Base-by-base conservation (phyloP, 1,284 basidiomycete genomes). In the Marasmius sp. region DNA sequence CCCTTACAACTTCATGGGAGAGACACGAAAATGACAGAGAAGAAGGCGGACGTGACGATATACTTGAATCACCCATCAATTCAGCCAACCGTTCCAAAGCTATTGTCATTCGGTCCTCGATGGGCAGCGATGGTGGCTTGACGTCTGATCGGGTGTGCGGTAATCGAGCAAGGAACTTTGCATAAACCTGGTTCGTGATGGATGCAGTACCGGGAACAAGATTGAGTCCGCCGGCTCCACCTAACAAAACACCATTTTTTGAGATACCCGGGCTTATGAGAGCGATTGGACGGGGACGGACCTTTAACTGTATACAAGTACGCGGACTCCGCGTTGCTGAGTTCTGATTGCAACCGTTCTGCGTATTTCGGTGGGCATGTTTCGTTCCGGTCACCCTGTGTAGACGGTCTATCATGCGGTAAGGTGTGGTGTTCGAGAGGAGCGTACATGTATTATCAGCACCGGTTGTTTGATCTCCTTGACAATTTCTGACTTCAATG, bases 11-110 rank as follows among this genome's bases (percentile, higher is more conserved):
- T 14, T 87, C 84, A 3, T 77, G 73, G 0, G 84, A 68, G 33
- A 89, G 77, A 65, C 86, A 86, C n/a, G 83, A 88, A 69, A 92
- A 92, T 3, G 88, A 89, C 57, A 91, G 73, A 0, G 85, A 76
- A 2, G 83, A 88, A 16, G 88, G 84, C 66, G 88, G 79, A n/a
- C 85, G 82, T 6, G 74, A 69, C 9, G 77, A 75, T 36, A 87
- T 81, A 10, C 74, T 73, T 3, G 79, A 70, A 67, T 86, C 79
- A 22, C 77, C 80, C 47, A 77, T 75, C 22, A 88, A 73, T 38
- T 82, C 78, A 6, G 84, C 79, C 20, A 92, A 77, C 57, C 75
- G 78, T 9, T 69, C 70, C 6, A 92, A 71, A 0, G 88, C 91
- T 5, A 68, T 68, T 55, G 73, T 70, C 79, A 90, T 84, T 14